Conservation (phyloP, 2,329 filamentous ascomycete species). For the Fusarium sp. region DNA sequence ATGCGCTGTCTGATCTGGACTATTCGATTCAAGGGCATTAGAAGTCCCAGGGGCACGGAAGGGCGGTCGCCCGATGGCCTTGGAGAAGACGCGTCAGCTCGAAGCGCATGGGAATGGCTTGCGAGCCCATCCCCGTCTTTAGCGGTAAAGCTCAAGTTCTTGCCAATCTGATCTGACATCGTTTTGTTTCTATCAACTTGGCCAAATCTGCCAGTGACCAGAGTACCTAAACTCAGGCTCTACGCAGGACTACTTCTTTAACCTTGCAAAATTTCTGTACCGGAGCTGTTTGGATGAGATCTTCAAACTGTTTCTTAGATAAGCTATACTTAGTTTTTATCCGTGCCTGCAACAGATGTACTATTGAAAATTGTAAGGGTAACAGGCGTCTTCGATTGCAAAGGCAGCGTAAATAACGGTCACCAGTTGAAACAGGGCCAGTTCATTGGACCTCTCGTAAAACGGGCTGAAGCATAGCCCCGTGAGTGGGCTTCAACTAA, state of each 20-base stretch:
- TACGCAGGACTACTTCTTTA: too few relatives aligned
- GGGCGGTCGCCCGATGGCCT: neutral
- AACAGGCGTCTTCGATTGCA: rapidly evolving
- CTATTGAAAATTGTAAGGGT: neutral
- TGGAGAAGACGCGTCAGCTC: neutral
- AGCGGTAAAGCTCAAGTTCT: neutral
- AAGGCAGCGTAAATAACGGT: rapidly evolving
- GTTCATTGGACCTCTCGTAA: neutral
- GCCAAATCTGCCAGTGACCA: too few relatives aligned
- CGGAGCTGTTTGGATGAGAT: rapidly evolving
- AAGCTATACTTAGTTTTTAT: rapidly evolving
- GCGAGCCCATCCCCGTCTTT: neutral
- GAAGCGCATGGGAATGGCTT: too few relatives aligned
- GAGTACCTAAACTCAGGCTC: too few relatives aligned
- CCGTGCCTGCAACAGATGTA: rapidly evolving
- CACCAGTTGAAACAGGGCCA: rapidly evolving
- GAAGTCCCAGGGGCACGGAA: neutral
- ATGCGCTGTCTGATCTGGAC: neutral
- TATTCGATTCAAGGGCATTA: neutral
- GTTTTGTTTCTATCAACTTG: too few relatives aligned
- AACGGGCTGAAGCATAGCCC: neutral
- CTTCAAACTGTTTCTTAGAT: neutral
- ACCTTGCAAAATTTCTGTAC: too few relatives aligned
- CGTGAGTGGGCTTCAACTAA: neutral
- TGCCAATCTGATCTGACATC: neutral